Percentiles rank a stretch among this genome's conserved stretches.
Evolutionary conservation across 148 eudicot genomes (phyloP).

Genomic region (Oxyria digyna): DNA sequence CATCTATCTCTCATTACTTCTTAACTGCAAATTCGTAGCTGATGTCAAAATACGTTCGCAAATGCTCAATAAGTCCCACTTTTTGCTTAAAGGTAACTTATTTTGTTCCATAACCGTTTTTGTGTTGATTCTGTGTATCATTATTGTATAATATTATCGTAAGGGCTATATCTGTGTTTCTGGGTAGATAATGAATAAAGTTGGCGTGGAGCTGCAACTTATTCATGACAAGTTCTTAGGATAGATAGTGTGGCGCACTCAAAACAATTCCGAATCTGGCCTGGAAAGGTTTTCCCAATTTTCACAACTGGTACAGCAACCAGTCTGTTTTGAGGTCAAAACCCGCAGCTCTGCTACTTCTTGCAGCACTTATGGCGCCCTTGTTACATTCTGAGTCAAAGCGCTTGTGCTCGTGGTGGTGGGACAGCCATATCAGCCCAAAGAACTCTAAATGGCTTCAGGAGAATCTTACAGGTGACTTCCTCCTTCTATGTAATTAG

Average conservation of each 20-base stretch:
- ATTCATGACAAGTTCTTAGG: not conserved
- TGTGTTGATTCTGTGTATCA: not conserved
- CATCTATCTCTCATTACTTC: not conserved
- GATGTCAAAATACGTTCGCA: not conserved
- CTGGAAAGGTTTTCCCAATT: constrained; percentile 20
- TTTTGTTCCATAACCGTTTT: not conserved
- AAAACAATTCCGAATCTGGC: constrained; percentile 23
- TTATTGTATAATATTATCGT: not conserved
- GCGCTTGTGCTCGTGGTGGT: constrained; percentile 69
- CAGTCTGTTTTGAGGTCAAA: constrained; percentile 22
- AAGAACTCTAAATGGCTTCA: constrained; percentile 72
- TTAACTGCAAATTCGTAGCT: not conserved
- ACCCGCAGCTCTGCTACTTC: constrained; percentile 21
- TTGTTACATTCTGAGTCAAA: constrained; percentile 43
- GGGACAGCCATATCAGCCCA: constrained; percentile 70
- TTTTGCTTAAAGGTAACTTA: not conserved
- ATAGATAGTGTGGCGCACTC: constrained; percentile 2
- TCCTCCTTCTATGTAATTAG: constrained; percentile 1
- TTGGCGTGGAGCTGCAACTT: constrained; percentile 6
- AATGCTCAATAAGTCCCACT: not conserved
- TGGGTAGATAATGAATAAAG: not conserved
- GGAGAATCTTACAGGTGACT: constrained; percentile 55
- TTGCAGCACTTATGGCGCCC: constrained; percentile 43
- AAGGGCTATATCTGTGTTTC: not conserved
- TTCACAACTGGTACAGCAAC: constrained; percentile 20